Evolutionary conservation across 768 basidiomycete species (phyloP).

Genomic region (Leccinellum rugosiceps): DNA sequence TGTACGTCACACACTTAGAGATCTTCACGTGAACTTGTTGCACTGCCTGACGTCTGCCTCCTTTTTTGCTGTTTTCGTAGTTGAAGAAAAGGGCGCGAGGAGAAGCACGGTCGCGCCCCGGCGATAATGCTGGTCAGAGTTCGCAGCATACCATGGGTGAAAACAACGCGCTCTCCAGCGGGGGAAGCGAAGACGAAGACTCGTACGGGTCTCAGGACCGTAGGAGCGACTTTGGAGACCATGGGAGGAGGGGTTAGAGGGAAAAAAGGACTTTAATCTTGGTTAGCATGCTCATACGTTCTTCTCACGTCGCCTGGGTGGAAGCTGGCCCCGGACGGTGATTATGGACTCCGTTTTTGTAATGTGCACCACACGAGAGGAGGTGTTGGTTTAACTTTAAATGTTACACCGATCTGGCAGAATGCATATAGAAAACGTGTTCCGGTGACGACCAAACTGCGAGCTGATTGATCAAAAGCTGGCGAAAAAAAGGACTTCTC

Average conservation of each 20-base stretch:
- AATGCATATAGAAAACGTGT: slow-evolving; percentile 4
- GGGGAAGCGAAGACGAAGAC: slow-evolving; percentile 33
- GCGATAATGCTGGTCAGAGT: slow-evolving; percentile 28
- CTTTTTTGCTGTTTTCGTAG: slow-evolving; percentile 15
- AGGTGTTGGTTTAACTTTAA: slow-evolving; percentile 11
- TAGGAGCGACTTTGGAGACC: slow-evolving; percentile 33
- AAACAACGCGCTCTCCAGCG: slow-evolving; percentile 24
- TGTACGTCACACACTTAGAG: slow-evolving; percentile 47
- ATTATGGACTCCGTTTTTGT: slow-evolving; percentile 14
- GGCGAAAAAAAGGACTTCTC: background rate
- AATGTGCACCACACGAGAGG: slow-evolving; percentile 5
- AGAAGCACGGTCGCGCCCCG: slow-evolving; percentile 25
- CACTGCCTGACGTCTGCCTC: slow-evolving; percentile 20
- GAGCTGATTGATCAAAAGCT: background rate
- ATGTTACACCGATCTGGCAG: slow-evolving; percentile 11
- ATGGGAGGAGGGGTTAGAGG: slow-evolving; percentile 28
- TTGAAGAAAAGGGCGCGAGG: slow-evolving; percentile 35
- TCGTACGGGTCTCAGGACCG: slow-evolving; percentile 35
- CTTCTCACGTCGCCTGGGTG: slow-evolving; percentile 19
- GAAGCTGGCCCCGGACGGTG: slow-evolving; percentile 10
- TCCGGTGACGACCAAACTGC: background rate
- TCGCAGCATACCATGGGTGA: slow-evolving; percentile 31
- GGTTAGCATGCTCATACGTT: slow-evolving; percentile 14
- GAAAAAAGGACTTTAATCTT: slow-evolving; percentile 10
- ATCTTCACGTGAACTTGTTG: slow-evolving; percentile 15